Evolutionary conservation across 495 filamentous ascomycete species (phyloP), one percentile per base, ranked within the genome.

Genomic region (Collariella sp.): DNA sequence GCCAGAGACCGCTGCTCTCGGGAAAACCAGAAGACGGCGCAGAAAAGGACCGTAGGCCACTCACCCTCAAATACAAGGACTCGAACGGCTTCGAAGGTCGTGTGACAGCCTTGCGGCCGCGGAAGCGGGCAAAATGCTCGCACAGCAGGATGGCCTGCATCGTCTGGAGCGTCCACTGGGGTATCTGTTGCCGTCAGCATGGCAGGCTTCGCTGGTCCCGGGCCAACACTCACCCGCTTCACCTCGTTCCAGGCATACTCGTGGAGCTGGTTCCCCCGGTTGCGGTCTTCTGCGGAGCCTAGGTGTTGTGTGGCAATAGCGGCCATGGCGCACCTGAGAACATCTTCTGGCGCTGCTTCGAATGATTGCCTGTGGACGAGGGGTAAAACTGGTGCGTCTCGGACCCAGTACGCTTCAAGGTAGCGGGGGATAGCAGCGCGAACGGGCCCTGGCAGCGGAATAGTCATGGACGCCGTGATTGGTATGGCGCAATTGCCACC

Each of bases 101-200:
- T 49, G 71, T 67, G 42, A 63, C 59, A 29, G 66, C 70, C 62
- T 72, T 76, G 46, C 70, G 69, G 56, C 76, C 77, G 42, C 77
- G 70, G 62, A 80, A 80, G 44, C 72, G 71, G 38, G 70, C 68
- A 54, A 78, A 81, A 55, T 75, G 68, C 58, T 81, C 78, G 61
- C 73, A 78, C 18, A 81, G 67, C 38, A 81, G 67, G 55, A 80
- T 78, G 35, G 76, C 67, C 66, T 79, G 77, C 76, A 79, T 78
- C 55, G 70, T 67, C 47, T 72, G 65, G 31, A 78, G 63, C 63
- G 60, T 70, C 74, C 75, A 77, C 48, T 70, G 66, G 13, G 67
- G 59, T 33, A 64, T 58, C 71, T 76, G 48, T 48, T 49, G 53
- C 23, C 26, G 54, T 55, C 41, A 55, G 59, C 45, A 18, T 55